These are phyloP conservation scores for Sarocladiaceae sp. DNA, from an alignment of 2,329 filamentous ascomycete species.

Conservation along the genomic window DNA sequence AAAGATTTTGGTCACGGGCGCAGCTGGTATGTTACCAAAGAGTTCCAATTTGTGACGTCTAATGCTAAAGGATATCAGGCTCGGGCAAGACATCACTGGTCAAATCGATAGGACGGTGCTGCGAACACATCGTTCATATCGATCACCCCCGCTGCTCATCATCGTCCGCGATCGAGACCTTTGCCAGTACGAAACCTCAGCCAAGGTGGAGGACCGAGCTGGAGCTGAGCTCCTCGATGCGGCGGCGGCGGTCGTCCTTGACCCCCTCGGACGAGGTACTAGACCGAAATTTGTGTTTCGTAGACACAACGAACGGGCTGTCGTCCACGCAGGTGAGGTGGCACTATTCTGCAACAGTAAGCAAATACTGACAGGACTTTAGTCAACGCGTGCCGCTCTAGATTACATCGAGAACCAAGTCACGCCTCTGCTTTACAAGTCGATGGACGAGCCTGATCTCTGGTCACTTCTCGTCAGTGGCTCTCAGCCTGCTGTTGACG, in stretches of 20 bases:
- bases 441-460: constrained; percentile 70
- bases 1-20: constrained; percentile 83
- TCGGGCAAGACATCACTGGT: constrained; percentile 88
- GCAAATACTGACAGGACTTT: neutral
- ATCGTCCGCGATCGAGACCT: constrained; percentile 52
- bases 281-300: constrained; percentile 90
- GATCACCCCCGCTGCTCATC: constrained; percentile 54
- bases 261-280: constrained; percentile 62
- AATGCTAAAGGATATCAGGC: constrained; percentile 51
- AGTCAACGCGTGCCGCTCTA: constrained; percentile 27
- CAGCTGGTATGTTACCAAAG: constrained; percentile 50
- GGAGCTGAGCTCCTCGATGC: constrained; percentile 52
- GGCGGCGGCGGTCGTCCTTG: constrained; percentile 58
- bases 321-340: constrained; percentile 33
- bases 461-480: constrained; percentile 74
- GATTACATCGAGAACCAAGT: constrained; percentile 63
- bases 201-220: constrained; percentile 86
- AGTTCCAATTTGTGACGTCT: no score
- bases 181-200: constrained; percentile 78
- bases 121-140: constrained; percentile 90
- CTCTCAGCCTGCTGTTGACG: constrained; percentile 80
- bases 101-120: constrained; percentile 79
- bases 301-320: constrained; percentile 71
- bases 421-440: constrained; percentile 31
- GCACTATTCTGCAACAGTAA: no score